Base-by-base conservation (phyloP, 805 yeast genomes). In the Blastobotrys mokoenaii region DNA sequence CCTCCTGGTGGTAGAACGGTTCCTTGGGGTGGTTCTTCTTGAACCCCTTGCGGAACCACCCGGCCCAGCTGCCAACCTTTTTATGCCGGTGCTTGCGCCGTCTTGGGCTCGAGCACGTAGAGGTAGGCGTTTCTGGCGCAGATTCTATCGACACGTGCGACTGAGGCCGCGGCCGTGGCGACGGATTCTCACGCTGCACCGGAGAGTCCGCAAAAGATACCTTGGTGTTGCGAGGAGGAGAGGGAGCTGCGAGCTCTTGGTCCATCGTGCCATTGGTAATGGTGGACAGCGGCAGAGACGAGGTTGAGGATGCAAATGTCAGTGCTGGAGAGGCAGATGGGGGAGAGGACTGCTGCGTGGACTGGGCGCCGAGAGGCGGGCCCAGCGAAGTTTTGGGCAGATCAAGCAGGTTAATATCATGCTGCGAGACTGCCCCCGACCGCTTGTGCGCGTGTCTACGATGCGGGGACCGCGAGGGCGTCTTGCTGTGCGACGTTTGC, bases 21-120 rank as follows among this genome's bases (percentile, higher is more conserved):
- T 34, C 22, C 20, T 34, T 16, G 4, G 27, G 4, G 7, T 22
- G 27, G 4, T 18, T 34, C 16, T 34, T 16, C 12, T 14, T 16
- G 38, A 34, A 17, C 14, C 38, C 16, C 9, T 32, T 49, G 8
- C 45, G 22, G 16, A 61, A 49, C 8, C 56, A 51, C 38, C 64
- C 64, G 8, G 71, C 66, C 72, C 72, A 68, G 1, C 72, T 66
- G 41, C 62, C 65, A 25, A 64, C 54, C 51, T 66, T 61, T 15
- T 57, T 51, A 51, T 66, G 69, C n/a, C 54, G 44, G 37, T 38
- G 39, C 35, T 33, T 29, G 9, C 14, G 14, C 12, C 34, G 34
- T 3, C 17, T 32, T 15, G 20, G 40, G 12, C 14, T 10, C 14
- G 38, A 16, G 55, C 2, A 59, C 47, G 16, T 58, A 20, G 45